A percentile compares a stretch with the other conserved stretches of the same genome.
phyloP scores from a whole-genome alignment of 805 yeast species.

The Wickerhamomyces mucosus region DNA sequence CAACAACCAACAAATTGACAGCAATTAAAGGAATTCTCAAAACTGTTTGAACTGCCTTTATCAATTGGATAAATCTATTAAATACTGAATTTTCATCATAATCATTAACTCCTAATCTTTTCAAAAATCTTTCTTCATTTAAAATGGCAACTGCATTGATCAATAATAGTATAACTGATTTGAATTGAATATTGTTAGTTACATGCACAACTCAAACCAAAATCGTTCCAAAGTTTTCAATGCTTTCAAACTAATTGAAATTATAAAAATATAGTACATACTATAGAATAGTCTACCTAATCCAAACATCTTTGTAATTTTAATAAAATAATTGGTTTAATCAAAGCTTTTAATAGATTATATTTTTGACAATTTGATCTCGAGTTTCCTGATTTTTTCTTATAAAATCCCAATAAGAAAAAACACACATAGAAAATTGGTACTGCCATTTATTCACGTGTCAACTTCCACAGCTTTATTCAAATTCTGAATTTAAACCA shows the following conservation, averaged over 20 bases:
- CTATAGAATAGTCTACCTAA: slow-evolving; percentile 50
- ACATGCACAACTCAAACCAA: background rate
- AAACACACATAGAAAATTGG: too few relatives aligned
- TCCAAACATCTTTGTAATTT: too few relatives aligned
- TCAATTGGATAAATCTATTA: slow-evolving; percentile 48
- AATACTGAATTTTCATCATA: slow-evolving; percentile 14
- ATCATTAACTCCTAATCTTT: slow-evolving; percentile 34
- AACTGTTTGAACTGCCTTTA: slow-evolving; percentile 67
- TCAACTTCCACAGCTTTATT: too few relatives aligned
- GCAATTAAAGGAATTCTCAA: slow-evolving; percentile 68
- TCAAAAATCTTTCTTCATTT: slow-evolving; percentile 71
- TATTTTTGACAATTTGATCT: too few relatives aligned
- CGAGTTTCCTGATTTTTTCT: too few relatives aligned
- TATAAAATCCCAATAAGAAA: too few relatives aligned
- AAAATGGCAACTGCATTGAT: slow-evolving; percentile 71
- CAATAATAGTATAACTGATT: slow-evolving; percentile 34
- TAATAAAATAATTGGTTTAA: too few relatives aligned
- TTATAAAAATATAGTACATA: slow-evolving; percentile 3
- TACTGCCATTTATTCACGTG: too few relatives aligned
- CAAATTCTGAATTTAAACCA: too few relatives aligned
- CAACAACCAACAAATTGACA: slow-evolving; percentile 53
- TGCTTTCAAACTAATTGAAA: background rate
- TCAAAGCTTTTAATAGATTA: too few relatives aligned
- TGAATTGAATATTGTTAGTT: background rate
- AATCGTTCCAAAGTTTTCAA: background rate